These are phyloP conservation scores for Glaciozyma antarctica DNA, from an alignment of 768 basidiomycete genomes.

Conservation along the genomic window DNA sequence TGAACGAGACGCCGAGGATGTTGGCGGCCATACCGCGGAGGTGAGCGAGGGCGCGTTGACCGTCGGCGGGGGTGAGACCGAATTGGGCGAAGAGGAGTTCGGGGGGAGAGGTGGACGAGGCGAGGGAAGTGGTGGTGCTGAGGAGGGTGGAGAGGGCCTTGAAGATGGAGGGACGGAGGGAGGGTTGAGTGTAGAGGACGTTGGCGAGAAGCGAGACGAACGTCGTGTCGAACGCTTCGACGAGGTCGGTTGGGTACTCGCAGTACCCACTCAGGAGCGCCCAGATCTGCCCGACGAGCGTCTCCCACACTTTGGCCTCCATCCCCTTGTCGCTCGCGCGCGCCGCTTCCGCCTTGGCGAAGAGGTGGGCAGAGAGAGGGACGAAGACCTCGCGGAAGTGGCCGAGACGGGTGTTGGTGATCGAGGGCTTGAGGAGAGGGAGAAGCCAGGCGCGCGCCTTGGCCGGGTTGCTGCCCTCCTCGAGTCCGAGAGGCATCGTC, in stretches of 20 bases:
- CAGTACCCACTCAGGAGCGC: slow-evolving; percentile 84
- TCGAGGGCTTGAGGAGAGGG: slow-evolving; percentile 66
- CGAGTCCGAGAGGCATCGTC: slow-evolving; percentile 72
- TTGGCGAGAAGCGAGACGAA: slow-evolving; percentile 88
- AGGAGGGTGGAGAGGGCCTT: slow-evolving; percentile 71
- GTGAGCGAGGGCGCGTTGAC: slow-evolving; percentile 58
- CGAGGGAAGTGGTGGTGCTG: slow-evolving; percentile 60
- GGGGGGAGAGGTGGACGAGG: slow-evolving; percentile 43
- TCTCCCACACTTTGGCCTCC: slow-evolving; percentile 92
- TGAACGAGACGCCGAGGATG: slow-evolving; percentile 91
- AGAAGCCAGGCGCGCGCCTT: slow-evolving; percentile 68
- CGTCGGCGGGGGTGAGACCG: slow-evolving; percentile 53
- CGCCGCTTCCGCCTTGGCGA: slow-evolving; percentile 64
- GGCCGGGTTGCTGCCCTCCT: slow-evolving; percentile 47
- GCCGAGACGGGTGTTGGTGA: slow-evolving; percentile 60
- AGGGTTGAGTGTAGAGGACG: slow-evolving; percentile 78
- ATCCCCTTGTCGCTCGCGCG: slow-evolving; percentile 50
- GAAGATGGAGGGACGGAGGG: slow-evolving; percentile 71
- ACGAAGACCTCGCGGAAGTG: slow-evolving; percentile 89
- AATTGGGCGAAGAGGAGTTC: slow-evolving; percentile 42
- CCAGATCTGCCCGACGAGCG: slow-evolving; percentile 90
- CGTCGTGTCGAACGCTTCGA: slow-evolving; percentile 59
- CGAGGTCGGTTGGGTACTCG: slow-evolving; percentile 63
- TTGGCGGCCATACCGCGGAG: slow-evolving; percentile 72
- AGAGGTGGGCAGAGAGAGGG: slow-evolving; percentile 86